These are phyloP conservation scores for Aspergillus awamori DNA, from an alignment of 2,329 filamentous ascomycete genomes.

Conservation along the genomic window DNA sequence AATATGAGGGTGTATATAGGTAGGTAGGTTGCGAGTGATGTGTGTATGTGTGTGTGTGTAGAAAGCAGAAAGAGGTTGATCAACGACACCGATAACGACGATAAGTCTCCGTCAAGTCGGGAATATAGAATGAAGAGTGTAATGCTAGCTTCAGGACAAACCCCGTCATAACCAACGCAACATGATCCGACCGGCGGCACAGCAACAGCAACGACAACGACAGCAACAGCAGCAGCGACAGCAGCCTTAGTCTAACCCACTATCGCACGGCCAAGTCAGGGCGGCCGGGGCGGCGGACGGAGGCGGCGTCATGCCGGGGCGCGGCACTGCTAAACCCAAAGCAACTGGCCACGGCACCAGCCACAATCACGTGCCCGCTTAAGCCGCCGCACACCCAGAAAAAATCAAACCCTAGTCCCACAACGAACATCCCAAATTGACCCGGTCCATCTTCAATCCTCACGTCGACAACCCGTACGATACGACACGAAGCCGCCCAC, in stretches of 20 bases:
- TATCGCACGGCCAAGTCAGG: neutral
- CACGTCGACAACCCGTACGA: slow-evolving; percentile 51
- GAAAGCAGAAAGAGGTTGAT: no score
- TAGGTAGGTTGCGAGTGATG: no score
- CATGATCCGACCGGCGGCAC: no score
- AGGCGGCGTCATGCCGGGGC: slow-evolving; percentile 11
- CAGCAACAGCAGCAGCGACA: neutral
- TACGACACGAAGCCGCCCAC: slow-evolving; percentile 45
- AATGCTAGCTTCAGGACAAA: no score
- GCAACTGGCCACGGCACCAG: slow-evolving; percentile 12
- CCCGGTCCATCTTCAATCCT: slow-evolving; percentile 46
- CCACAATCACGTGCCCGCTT: slow-evolving; percentile 37
- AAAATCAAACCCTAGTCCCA: slow-evolving; percentile 51
- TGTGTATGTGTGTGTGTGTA: no score
- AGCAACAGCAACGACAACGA: neutral
- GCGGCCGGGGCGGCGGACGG: slow-evolving; percentile 5
- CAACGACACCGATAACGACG: no score
- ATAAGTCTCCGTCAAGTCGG: no score
- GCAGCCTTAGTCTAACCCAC: neutral
- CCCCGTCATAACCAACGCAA: no score
- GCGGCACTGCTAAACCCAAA: neutral
- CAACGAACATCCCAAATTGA: slow-evolving; percentile 46
- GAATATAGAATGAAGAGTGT: no score
- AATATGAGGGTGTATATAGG: neutral
- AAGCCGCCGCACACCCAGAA: slow-evolving; percentile 34